Evolutionary conservation across 2,329 filamentous ascomycete genomes (phyloP).

Genomic region (Lachnellula willkommii): DNA sequence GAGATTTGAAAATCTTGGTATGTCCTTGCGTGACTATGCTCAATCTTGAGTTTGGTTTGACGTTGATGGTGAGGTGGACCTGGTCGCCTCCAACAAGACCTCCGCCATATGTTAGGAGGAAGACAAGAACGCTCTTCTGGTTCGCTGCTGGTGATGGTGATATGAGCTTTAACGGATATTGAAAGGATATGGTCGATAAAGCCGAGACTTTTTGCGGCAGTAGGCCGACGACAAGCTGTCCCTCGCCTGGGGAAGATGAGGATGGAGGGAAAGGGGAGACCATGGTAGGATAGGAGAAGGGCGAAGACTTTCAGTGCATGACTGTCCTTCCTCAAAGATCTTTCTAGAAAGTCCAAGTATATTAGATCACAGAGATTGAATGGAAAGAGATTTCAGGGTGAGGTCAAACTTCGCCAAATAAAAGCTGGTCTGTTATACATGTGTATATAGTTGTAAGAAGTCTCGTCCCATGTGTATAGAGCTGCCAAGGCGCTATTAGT

Average conservation of each 20-base stretch:
- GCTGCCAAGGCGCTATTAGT: background rate
- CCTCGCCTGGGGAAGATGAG: constrained; percentile 69
- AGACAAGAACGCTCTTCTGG: constrained; percentile 69
- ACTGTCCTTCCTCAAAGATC: no score
- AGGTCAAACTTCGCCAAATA: no score
- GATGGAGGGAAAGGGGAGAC: constrained; percentile 50
- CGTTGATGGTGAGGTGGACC: constrained; percentile 64
- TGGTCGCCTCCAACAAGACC: constrained; percentile 84
- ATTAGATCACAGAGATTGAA: no score
- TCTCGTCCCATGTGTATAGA: background rate
- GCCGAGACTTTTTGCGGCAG: constrained; percentile 67
- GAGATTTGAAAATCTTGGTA: constrained; percentile 91
- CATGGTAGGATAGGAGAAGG: constrained; percentile 12
- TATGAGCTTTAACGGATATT: constrained; percentile 93
- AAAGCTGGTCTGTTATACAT: no score
- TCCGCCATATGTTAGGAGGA: constrained; percentile 89
- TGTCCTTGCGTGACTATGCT: constrained; percentile 68
- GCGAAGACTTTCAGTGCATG: no score
- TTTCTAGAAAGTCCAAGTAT: no score
- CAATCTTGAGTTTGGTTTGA: constrained; percentile 61
- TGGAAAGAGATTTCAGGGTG: no score
- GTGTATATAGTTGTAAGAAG: background rate
- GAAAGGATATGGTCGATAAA: constrained; percentile 72
- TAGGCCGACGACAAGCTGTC: constrained; percentile 66
- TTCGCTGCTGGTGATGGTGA: constrained; percentile 64